phyloP scores from a whole-genome alignment of 257 asterid species.

The Lantana camara region DNA sequence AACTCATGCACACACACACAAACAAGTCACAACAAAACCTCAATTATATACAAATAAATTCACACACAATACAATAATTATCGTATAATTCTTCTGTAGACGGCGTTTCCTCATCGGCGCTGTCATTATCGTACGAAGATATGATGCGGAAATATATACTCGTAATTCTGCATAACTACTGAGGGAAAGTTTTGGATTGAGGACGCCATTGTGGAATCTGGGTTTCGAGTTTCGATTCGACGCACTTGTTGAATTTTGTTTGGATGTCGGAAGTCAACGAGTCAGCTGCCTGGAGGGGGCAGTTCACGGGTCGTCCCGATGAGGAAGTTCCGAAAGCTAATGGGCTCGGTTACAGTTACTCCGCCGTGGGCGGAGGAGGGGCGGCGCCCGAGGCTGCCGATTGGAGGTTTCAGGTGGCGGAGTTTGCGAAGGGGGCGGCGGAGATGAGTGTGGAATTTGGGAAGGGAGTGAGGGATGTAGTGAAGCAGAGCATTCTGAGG shows the following conservation, averaged over 20 bases:
- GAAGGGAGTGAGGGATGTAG: conserved; percentile 88
- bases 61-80: background rate
- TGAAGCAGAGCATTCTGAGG: conserved; percentile 29
- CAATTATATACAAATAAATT: background rate
- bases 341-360: conserved; percentile 34
- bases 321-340: conserved; percentile 28
- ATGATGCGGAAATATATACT: background rate
- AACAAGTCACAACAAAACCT: conserved; percentile 1
- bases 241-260: conserved; percentile 12
- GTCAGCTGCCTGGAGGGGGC: conserved; percentile 34
- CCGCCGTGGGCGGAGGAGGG: conserved; percentile 17
- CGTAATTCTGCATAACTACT: background rate
- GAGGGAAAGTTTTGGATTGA: conserved; percentile 28
- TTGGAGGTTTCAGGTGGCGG: conserved; percentile 78
- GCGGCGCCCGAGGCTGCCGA: conserved; percentile 35
- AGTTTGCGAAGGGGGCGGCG: conserved; percentile 87
- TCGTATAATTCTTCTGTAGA: background rate
- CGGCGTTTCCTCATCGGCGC: background rate
- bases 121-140: background rate
- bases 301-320: conserved; percentile 25
- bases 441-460: conserved; percentile 95
- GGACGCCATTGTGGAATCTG: conserved; percentile 37
- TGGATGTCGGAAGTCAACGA: conserved; percentile 73
- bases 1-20: background rate
- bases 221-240: too few relatives aligned